A percentile compares a stretch with the other conserved stretches of the same genome.
These are phyloP conservation scores for Boechera stricta DNA, from an alignment of 345 rosid genomes.

Conservation along the genomic window DNA sequence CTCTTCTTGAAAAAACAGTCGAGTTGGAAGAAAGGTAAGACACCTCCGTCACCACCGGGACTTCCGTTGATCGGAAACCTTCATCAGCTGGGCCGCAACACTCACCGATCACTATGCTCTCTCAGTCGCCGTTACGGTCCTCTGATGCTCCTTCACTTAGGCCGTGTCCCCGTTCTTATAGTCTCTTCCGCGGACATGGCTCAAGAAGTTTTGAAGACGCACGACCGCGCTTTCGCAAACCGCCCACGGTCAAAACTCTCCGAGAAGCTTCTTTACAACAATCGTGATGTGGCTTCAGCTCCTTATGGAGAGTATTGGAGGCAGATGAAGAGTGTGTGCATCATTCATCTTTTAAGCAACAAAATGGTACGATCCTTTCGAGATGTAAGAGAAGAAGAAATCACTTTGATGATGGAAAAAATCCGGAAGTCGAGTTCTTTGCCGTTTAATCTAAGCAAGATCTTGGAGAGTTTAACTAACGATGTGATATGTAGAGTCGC, in stretches of 20 bases:
- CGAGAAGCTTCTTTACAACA: slow-evolving; percentile 48
- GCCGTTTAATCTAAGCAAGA: slow-evolving; percentile 52
- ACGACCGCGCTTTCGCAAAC: slow-evolving; percentile 54
- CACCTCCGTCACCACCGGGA: slow-evolving; percentile 59
- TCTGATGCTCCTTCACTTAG: slow-evolving; percentile 61
- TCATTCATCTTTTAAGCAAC: slow-evolving; percentile 54
- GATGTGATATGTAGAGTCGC: slow-evolving; percentile 59
- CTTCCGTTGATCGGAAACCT: slow-evolving; percentile 69
- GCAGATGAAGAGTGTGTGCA: slow-evolving; percentile 56
- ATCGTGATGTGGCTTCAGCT: slow-evolving; percentile 48
- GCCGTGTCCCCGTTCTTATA: slow-evolving; percentile 50
- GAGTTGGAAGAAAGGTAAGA: slow-evolving; percentile 16
- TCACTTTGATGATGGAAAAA: slow-evolving; percentile 39
- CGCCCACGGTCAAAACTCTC: slow-evolving; percentile 45
- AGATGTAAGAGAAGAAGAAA: slow-evolving; percentile 57
- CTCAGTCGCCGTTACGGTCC: slow-evolving; percentile 57
- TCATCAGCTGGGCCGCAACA: slow-evolving; percentile 51
- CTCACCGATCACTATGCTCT: slow-evolving; percentile 52
- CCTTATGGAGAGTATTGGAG: slow-evolving; percentile 79
- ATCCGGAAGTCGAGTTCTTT: slow-evolving; percentile 32
- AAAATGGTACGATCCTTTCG: slow-evolving; percentile 53
- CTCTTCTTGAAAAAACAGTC: slow-evolving; percentile 17
- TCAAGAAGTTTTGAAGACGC: slow-evolving; percentile 55
- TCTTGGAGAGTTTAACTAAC: slow-evolving; percentile 42
- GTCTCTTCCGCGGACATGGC: slow-evolving; percentile 64